Evolutionary conservation across 768 basidiomycete species (phyloP), one percentile per base, ranked within the genome.

Genomic region (Antrodiella citrinella): DNA sequence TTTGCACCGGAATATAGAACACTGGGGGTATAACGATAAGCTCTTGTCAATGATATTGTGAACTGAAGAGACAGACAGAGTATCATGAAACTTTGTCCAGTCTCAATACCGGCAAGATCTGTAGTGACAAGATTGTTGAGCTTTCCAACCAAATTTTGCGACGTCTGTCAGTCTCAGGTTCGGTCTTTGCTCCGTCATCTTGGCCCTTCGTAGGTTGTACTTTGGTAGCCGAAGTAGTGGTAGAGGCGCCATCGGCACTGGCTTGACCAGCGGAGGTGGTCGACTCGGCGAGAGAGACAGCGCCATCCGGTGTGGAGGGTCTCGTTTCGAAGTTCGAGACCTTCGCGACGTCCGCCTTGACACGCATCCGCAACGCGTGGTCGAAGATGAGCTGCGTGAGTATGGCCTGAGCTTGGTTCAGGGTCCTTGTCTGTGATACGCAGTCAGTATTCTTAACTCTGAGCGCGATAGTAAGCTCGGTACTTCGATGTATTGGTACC

Each of bases 111-210:
- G 21, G 64, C 63, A 12, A 79, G 59, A 64, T 89, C 86, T 2
- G 79, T 79, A 5, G 84, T 80, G 30, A 86, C 76, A 4, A 88
- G 66, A 48, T 87, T 89, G 61, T 84, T 89, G 60, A 90, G 81
- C 61, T 79, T 85, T 4, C 88, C 87, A 39, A 81, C 76, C 13
- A 86, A 63, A 58, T 82, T 81, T 5, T 65, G 66, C 12, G 65
- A 61, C 41, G 64, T 65, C 22, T 50, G 43, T n/a, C n/a, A n/a
- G n/a, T n/a, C n/a, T n/a, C n/a, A n/a, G n/a, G n/a, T n/a, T n/a
- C 12, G 24, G 25, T 45, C 45, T 47, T 12, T 10, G 20, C 23
- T 22, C 26, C 45, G 5, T 47, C 20, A 3, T 19, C 22, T 24
- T 49, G 38, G 5, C 48, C 41, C 9, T 4, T 11, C 26, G 22